Evolutionary conservation across 2,329 filamentous ascomycete species (phyloP).

Genomic region (Venturia oleaginea): DNA sequence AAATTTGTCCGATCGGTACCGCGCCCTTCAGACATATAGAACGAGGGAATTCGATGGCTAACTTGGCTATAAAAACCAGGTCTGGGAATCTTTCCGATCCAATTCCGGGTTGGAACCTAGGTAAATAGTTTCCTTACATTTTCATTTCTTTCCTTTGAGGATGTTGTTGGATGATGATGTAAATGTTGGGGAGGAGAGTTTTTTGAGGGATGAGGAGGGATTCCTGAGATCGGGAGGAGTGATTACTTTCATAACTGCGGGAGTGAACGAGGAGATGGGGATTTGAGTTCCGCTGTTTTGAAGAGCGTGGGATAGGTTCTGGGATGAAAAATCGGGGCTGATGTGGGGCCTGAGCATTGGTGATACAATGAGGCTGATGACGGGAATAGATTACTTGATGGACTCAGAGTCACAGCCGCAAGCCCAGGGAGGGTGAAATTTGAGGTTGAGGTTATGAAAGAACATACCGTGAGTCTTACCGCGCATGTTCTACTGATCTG

Average conservation of each 20-base stretch:
- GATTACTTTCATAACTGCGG: no score
- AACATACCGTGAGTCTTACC: conserved; percentile 55
- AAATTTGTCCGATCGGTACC: conserved; percentile 58
- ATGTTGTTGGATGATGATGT: no score
- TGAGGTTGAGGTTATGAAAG: conserved; percentile 62
- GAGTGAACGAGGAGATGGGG: no score
- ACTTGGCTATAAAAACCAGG: conserved; percentile 41
- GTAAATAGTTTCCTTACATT: conserved; percentile 44
- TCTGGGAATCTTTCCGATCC: conserved; percentile 74
- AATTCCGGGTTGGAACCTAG: conserved; percentile 84
- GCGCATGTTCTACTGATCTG: no score
- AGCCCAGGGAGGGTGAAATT: conserved; percentile 62
- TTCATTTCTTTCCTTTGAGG: background rate
- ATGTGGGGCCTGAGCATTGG: no score
- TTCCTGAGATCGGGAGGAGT: no score
- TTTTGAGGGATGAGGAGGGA: no score
- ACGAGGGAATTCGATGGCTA: background rate
- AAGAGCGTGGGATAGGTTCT: no score
- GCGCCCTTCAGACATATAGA: background rate
- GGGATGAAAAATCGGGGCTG: no score
- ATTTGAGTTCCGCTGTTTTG: no score
- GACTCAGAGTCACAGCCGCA: conserved; percentile 50
- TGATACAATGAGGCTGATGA: background rate
- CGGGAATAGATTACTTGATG: conserved; percentile 31
- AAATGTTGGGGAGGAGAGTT: no score